phyloP scores from a whole-genome alignment of 2,329 filamentous ascomycete genomes.

The Nemania sp. region DNA sequence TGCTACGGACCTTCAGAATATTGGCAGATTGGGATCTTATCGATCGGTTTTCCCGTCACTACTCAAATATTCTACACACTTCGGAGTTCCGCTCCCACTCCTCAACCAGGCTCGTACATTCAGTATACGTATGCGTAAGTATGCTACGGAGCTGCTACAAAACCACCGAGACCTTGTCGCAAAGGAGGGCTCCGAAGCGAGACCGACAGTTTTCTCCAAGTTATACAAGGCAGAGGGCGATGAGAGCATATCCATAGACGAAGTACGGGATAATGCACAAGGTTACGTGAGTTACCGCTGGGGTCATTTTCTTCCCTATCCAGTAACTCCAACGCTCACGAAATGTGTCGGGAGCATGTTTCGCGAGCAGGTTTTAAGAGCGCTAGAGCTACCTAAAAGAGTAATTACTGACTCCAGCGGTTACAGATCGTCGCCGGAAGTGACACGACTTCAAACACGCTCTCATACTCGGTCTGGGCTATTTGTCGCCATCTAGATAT shows the following conservation, averaged over 20 bases:
- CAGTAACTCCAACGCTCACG: too few species aligned
- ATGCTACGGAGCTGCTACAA: conserved; percentile 46
- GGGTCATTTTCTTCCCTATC: too few species aligned
- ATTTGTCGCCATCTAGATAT: conserved; percentile 51
- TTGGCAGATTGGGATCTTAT: conserved; percentile 42
- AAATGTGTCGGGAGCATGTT: too few species aligned
- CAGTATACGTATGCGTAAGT: conserved; percentile 41
- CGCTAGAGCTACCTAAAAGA: too few species aligned
- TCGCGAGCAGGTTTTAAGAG: too few species aligned
- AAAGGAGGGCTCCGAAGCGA: conserved; percentile 39
- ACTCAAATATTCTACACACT: conserved; percentile 37
- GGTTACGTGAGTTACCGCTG: conserved; percentile 45
- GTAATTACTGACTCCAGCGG: too few species aligned
- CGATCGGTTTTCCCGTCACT: conserved; percentile 50
- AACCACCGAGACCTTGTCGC: conserved; percentile 39
- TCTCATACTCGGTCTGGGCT: conserved; percentile 61
- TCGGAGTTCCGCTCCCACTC: conserved; percentile 47
- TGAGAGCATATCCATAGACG: conserved; percentile 38
- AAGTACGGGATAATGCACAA: conserved; percentile 38
- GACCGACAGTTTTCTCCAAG: conserved; percentile 55
- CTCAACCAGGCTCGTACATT: conserved; percentile 36
- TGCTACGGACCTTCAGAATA: conserved; percentile 53
- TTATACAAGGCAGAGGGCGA: conserved; percentile 52
- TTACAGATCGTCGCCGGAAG: too few species aligned
- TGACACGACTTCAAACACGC: conserved; percentile 63